Conservation (phyloP, 2,329 filamentous ascomycete genomes). For the Nothomitra cinnamomea region DNA sequence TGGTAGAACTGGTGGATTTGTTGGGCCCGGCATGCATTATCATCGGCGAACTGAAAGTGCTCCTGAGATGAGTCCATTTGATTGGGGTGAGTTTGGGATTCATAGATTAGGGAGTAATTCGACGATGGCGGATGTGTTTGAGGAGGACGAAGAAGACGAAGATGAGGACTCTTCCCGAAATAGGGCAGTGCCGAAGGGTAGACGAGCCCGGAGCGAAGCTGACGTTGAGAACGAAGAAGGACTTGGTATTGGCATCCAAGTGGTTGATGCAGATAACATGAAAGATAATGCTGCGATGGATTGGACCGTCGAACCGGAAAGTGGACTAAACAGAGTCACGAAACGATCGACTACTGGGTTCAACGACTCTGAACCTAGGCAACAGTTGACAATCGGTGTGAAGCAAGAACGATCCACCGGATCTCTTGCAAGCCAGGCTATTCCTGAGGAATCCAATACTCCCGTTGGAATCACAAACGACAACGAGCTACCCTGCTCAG, state of each 20-base stretch:
- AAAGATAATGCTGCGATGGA: constrained; percentile 25
- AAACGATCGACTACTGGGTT: constrained; percentile 31
- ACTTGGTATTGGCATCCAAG: constrained; percentile 27
- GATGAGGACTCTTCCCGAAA: constrained; percentile 15
- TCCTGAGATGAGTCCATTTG: constrained; percentile 59
- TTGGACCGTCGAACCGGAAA: constrained; percentile 23
- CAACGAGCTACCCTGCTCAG: constrained; percentile 29
- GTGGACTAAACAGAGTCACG: constrained; percentile 12
- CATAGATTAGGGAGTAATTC: constrained; percentile 40
- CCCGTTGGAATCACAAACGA: constrained; percentile 17
- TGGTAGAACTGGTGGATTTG: constrained; percentile 50
- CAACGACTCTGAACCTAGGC: constrained; percentile 24
- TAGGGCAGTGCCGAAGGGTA: constrained; percentile 5
- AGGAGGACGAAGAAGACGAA: constrained; percentile 56
- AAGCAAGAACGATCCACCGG: neutral
- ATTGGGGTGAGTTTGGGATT: constrained; percentile 22
- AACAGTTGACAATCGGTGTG: constrained; percentile 6
- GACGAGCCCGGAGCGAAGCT: constrained; percentile 9
- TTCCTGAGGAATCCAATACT: constrained; percentile 32
- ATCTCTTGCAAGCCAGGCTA: constrained; percentile 25
- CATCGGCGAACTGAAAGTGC: constrained; percentile 67
- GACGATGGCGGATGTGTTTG: constrained; percentile 74
- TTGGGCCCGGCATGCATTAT: constrained; percentile 53
- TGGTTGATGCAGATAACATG: constrained; percentile 27
- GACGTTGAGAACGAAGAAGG: constrained; percentile 12